phyloP scores from a whole-genome alignment of 2,329 filamentous ascomycete genomes.

The Stylonectria norvegica region DNA sequence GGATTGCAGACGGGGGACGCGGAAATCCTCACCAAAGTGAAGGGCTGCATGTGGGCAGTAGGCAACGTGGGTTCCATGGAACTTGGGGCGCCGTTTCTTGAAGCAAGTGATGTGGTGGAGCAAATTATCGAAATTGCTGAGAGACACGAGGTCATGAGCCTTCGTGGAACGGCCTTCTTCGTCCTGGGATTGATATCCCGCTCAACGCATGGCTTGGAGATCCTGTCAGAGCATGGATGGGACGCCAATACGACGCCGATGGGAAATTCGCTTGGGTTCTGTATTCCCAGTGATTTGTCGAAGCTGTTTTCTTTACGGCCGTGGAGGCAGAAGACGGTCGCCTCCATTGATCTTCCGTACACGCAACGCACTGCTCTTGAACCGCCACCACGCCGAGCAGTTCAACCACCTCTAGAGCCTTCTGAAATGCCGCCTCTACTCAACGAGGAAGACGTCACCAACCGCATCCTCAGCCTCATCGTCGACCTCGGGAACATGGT shows the following conservation, averaged over 20 bases:
- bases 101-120: conserved; percentile 82
- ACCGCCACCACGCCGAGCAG: conserved; percentile 40
- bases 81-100: conserved; percentile 88
- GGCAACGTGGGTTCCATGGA: conserved; percentile 99
- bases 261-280: conserved; percentile 81
- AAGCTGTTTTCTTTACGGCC: conserved; percentile 71
- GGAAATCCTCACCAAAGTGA: conserved; percentile 87
- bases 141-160: conserved; percentile 80
- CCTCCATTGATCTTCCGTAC: conserved; percentile 45
- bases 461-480: conserved; percentile 79
- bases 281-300: conserved; percentile 74
- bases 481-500: conserved; percentile 92
- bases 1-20: conserved; percentile 79
- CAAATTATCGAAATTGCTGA: conserved; percentile 88
- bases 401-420: conserved; percentile 42
- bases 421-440: conserved; percentile 43
- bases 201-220: conserved; percentile 87
- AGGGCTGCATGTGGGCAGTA: conserved; percentile 95
- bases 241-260: conserved; percentile 82
- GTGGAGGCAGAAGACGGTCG: conserved; percentile 52
- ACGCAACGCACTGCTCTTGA: conserved; percentile 52
- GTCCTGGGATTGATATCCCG: conserved; percentile 89
- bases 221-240: conserved; percentile 87
- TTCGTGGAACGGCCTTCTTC: conserved; percentile 95
- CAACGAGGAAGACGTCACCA: conserved; percentile 62